Evolutionary conservation across 2,329 filamentous ascomycete species (phyloP).

Genomic region (Pyrenochaeta sp.): DNA sequence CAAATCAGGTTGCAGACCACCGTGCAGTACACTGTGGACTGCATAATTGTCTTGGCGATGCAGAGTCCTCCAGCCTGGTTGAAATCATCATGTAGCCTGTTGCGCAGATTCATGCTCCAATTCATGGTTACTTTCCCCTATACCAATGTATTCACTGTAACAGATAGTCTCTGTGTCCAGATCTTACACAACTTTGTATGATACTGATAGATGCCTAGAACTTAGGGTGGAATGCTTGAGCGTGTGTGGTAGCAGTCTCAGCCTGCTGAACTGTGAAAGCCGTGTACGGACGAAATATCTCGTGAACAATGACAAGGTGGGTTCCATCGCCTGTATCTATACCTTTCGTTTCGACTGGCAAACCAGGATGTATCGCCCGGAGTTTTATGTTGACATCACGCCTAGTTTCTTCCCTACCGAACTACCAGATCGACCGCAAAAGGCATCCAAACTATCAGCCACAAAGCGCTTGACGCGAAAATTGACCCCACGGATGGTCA

Average conservation of each 20-base stretch:
- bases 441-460: constrained; percentile 5
- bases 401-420: constrained; percentile 9
- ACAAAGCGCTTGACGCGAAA: constrained; percentile 4
- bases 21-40: background rate
- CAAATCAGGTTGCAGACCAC: background rate
- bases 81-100: background rate
- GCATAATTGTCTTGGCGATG: constrained; percentile 3
- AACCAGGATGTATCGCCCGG: background rate
- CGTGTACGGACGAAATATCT: background rate
- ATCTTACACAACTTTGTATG: background rate
- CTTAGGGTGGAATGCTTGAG: background rate
- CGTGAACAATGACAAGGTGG: background rate
- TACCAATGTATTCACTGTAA: background rate
- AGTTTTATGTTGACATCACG: background rate
- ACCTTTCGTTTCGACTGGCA: background rate
- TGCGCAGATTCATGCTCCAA: background rate
- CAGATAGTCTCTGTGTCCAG: background rate
- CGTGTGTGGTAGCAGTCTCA: background rate
- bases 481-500: background rate
- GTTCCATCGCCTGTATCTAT: background rate
- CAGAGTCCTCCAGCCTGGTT: constrained; percentile 1
- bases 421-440: constrained; percentile 12
- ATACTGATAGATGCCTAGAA: background rate
- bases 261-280: background rate
- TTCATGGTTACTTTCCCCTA: background rate